Conservation (phyloP, 2,329 filamentous ascomycete genomes). For the Clarireedia sp. region DNA sequence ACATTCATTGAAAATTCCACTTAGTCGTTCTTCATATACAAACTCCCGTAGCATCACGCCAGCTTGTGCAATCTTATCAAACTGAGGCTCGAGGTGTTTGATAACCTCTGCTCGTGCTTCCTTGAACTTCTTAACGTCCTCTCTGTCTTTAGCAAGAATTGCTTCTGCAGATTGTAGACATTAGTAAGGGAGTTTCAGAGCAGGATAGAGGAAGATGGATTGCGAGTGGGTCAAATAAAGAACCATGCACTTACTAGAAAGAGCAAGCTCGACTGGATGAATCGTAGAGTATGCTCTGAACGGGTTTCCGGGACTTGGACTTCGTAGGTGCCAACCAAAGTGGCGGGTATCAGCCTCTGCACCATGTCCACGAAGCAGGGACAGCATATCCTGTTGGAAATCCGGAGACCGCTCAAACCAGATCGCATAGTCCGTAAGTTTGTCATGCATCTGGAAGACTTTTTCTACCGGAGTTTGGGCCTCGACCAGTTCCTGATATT, state of each 20-base stretch:
- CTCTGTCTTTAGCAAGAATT: not conserved
- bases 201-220: no score
- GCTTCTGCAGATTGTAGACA: not conserved
- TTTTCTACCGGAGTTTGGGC: conserved; percentile 1
- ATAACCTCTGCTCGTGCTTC: not conserved
- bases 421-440: not conserved
- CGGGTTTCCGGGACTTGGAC: conserved; percentile 2
- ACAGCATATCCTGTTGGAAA: not conserved
- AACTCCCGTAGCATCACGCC: conserved; percentile 1
- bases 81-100: conserved; percentile 4
- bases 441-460: not conserved
- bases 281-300: not conserved
- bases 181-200: not conserved
- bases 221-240: not conserved
- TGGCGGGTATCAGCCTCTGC: not conserved
- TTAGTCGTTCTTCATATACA: not conserved
- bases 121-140: conserved; percentile 6
- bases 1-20: conserved; percentile 4
- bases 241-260: conserved; percentile 4
- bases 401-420: not conserved
- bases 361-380: not conserved
- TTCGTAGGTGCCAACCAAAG: conserved; percentile 3
- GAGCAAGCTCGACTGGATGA: conserved; percentile 4
- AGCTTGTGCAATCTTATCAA: conserved; percentile 6
- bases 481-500: not conserved